Evolutionary conservation across 2,329 filamentous ascomycete genomes (phyloP), one percentile per base, ranked within the genome.

Genomic region (Aspergillus ustus): DNA sequence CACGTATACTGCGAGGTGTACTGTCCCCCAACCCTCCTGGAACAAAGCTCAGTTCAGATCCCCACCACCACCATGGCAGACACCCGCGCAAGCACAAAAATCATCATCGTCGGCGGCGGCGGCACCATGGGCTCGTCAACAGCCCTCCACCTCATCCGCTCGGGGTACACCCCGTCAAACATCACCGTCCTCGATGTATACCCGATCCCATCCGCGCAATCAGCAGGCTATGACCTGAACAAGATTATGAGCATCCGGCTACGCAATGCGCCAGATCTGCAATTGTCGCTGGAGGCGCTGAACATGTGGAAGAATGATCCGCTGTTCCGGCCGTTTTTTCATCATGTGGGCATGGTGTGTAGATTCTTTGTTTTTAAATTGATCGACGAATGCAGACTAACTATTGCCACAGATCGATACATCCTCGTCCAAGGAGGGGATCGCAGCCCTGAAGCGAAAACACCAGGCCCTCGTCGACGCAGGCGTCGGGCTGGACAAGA

Each of bases 101-200:
- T 84, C 49, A 72, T 82, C 19, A 74, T 83, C 29, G 78, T 82
- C n/a, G 83, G 83, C 31, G 82, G 80, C 9, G 55, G 55, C 34
- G 80, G 80, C 48, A 80, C 80, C 6, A 78, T 80, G 61, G 80
- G 81, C 13, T 76, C 80, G 2, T 82, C 80, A 7, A 83, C 81
- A 0, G 81, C 81, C 3, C 70, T 82, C 17, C 81, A 83, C 66
- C 77, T 83, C 1, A 52, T 78, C 40, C 73, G 80, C 8, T 67
- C 70, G 4, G 80, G 81, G 6, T 82, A 82, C 65, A 77, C 77
- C 0, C 55, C 55, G 7, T 57, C 55, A 28, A 80, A 83, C 56
- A 77, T 83, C 56, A 82, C 79, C 1, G 79, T 83, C 9, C 76
- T 82, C 3, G 81, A 83, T 61, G 74, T 76, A 2, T 82, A 80